Base-by-base conservation (phyloP, 805 yeast species). In the Pichia kluyveri region DNA sequence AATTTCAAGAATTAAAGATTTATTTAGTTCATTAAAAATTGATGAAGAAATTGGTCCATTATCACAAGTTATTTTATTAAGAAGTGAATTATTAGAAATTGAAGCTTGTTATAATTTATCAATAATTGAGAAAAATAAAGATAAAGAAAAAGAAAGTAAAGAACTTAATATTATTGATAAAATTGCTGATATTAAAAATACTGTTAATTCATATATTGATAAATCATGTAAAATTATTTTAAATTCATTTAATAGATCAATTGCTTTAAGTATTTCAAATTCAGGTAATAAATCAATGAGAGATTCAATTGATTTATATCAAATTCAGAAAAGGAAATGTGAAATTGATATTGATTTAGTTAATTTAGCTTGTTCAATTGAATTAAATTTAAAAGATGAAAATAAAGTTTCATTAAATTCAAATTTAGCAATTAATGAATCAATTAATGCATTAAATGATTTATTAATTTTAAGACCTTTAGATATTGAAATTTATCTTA, bases 401-500 rank as follows among this genome's bases (percentile, higher is more conserved):
- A 47, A 43, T 30, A 43, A 40, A 18, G 1, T 34, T 15, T 12
- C 37, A 14, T 39, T 43, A 7, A 43, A 47, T 30, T 44, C 48
- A 5, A 10, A 11, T 27, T 7, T 47, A 8, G 34, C 41, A n/a
- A 30, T 41, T 2, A 47, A 47, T 40, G 50, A 47, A 34, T 47
- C 50, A 34, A 47, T 47, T 14, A 23, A 48, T n/a, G 41, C 47
- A 14, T 31, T 48, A 11, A 31, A 26, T 11, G 73, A 69, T 36
- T 77, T 73, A 54, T 64, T 86, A 45, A 82, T 80, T 47, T 66
- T 73, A 44, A 79, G 76, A 55, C 96, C 97, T 1, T 62, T 82
- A 19, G 98, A 93, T 62, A 69, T 77, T 2, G 80, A 83, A 53
- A 69, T 84, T 2, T 88, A 95, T 96, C 72, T 80, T 43, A 95